Percentiles rank a stretch among this genome's conserved stretches.
Evolutionary conservation across 1,284 basidiomycete genomes (phyloP).

Genomic region (Austroboletus olivaceoglutinosus): DNA sequence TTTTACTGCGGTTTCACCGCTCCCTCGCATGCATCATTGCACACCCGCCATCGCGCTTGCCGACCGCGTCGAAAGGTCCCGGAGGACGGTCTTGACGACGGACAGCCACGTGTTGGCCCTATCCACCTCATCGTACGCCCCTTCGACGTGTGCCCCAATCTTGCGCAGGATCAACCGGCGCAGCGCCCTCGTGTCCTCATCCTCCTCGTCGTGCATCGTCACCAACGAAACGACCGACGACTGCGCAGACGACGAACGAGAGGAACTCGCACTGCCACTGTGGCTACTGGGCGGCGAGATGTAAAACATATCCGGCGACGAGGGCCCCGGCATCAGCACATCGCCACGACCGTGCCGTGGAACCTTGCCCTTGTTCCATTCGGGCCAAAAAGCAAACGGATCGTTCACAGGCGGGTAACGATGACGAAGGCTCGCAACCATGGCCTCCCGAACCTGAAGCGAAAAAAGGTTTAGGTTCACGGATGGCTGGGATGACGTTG

Average conservation of each 20-base stretch:
- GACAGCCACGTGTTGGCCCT: constrained; percentile 56
- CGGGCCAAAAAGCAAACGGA: constrained; percentile 19
- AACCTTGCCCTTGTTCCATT: not conserved
- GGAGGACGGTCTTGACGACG: constrained; percentile 60
- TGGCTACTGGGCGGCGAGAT: constrained; percentile 37
- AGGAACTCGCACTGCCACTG: constrained; percentile 29
- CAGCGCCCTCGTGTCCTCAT: constrained; percentile 57
- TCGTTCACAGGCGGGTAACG: constrained; percentile 27
- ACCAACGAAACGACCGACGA: constrained; percentile 40
- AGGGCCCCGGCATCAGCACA: constrained; percentile 23
- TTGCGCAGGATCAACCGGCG: constrained; percentile 61
- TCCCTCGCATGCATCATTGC: constrained; percentile 13
- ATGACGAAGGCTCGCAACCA: constrained; percentile 28
- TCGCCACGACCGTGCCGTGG: not conserved
- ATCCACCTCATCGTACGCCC: constrained; percentile 64
- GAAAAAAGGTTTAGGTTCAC: constrained; percentile 1
- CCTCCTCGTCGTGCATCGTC: constrained; percentile 43
- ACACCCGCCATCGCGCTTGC: constrained; percentile 26
- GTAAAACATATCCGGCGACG: constrained; percentile 35
- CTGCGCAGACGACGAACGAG: constrained; percentile 39
- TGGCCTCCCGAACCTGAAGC: constrained; percentile 24
- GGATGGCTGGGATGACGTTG: not conserved
- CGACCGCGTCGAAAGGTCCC: constrained; percentile 51
- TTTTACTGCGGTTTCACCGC: not conserved
- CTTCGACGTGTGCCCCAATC: constrained; percentile 54